Evolutionary conservation across 176 grass and related monocot species (phyloP), one percentile per base, ranked within the genome.

Genomic region (Canna indica): DNA sequence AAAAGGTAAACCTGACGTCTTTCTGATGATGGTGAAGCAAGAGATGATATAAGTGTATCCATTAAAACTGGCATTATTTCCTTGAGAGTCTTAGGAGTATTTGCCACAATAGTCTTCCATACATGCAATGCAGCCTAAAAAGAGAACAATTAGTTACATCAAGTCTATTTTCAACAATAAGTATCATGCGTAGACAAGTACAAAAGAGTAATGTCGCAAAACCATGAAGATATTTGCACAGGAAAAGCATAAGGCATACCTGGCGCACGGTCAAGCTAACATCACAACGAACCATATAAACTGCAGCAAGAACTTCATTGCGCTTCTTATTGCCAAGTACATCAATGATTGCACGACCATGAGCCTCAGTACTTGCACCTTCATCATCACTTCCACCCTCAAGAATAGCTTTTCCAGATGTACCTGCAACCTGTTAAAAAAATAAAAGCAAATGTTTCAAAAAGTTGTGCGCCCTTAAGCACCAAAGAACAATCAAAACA

Each of bases 231-330:
- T 26, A 14, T n/a, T n/a, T n/a, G 31, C 27, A 58, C 1, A 15
- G 16, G 58, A 32, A 67, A 58, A 16, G 35, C 0, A 38, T 59
- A 17, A 15, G 1, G 76, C 18, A 45, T 92, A 97, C 93, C 93
- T 92, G 93, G n/a, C 88, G 88, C 39, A 97, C 93, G 2, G 84
- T 84, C 77, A 92, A 83, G 79, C 93, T 92, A 69, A 97, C 86
- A 87, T 97, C 93, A 81, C 83, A 88, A 52, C 93, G 88, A 68
- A 92, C 93, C 93, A 97, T 97, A 84, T 97, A 97, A 85, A 97
- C 59, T 71, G 93, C 93, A 85, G 93, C 88, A 87, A 97, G 88
- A 81, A 97, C 84, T 84, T 97, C 88, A 70, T 97, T 90, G 14
- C 88, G 83, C 64, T 97, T 97, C 45, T 85, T 86, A 64, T 86